Evolutionary conservation across 345 rosid genomes (phyloP), one percentile per base, ranked within the genome.

Genomic region (Kernera saxatilis): DNA sequence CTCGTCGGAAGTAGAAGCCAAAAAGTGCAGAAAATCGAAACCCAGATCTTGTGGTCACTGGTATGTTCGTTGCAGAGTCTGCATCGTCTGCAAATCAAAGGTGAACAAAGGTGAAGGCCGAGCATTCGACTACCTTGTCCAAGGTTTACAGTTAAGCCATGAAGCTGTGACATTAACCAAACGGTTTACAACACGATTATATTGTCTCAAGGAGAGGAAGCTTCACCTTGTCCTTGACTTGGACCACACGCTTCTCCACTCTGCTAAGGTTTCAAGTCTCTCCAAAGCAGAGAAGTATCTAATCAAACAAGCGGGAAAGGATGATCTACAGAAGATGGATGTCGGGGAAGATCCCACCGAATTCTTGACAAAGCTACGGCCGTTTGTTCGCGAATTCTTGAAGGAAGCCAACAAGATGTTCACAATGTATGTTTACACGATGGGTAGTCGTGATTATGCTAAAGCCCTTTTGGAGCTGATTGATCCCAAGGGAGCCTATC

Each of bases 171-270:
- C 27, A 2, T 5, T 30, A 5, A 63, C 43, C 0, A 63, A 64
- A 13, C 44, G 25, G 10, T 3, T 39, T 0, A 17, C 37, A 0
- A 58, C 74, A 1, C 4, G 14, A 17, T 3, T 12, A 6, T 25
- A 14, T 23, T 23, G 18, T n/a, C 13, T 19, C 9, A 13, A 48
- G 8, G 32, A 70, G 32, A 59, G 27, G 6, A 70, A 70, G 35
- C 67, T 70, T 2, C 51, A 59, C 22, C 26, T 70, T 3, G 50
- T 70, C 1, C 51, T 70, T 36, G 67, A 70, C 59, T 49, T 70
- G 30, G 74, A 70, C 29, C 49, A 59, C 74, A 70, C 67, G 39
- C 51, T 70, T 11, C 7, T 70, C 41, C 59, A 59, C 58, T 3
- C 49, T 7, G 5, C n/a, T 7, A 15, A 0, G 26, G 21, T 17